Percentiles rank a stretch among this genome's conserved stretches.
Evolutionary conservation across 2,329 filamentous ascomycete genomes (phyloP).

Genomic region (Emydomyces testavorans): DNA sequence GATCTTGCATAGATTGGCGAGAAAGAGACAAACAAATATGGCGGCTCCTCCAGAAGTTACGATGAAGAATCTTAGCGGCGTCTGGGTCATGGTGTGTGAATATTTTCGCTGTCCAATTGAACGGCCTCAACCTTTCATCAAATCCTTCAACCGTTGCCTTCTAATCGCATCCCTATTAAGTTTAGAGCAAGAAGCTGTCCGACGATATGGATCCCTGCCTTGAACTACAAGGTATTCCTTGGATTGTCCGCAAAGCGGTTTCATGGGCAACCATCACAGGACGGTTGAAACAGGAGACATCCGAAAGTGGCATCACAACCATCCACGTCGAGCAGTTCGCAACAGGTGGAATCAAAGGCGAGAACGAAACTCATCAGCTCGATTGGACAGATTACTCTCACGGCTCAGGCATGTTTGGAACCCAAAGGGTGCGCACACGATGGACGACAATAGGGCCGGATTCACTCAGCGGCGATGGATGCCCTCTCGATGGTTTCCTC

Average conservation of each 20-base stretch:
- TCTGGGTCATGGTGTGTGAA: neutral
- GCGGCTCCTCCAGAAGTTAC: neutral
- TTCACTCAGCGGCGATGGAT: neutral
- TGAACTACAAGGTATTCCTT: neutral
- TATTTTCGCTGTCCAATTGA: neutral
- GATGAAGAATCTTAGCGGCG: neutral
- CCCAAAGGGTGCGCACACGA: neutral
- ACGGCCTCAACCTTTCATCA: too few species aligned
- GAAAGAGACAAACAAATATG: neutral
- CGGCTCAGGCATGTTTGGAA: neutral
- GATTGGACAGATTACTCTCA: neutral
- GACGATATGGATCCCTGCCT: neutral
- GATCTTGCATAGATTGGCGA: neutral
- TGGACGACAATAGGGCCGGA: neutral
- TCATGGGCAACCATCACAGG: neutral
- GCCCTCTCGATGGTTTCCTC: neutral
- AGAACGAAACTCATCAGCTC: neutral
- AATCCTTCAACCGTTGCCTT: neutral
- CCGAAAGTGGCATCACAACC: neutral
- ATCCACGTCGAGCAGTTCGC: neutral
- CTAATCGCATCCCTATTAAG: neutral
- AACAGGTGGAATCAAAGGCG: neutral
- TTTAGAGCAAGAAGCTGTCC: neutral
- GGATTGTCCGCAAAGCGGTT: slow-evolving; percentile 2
- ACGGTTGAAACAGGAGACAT: neutral